Conservation (phyloP, 495 filamentous ascomycete genomes). For the Pyrenula aspistea region DNA sequence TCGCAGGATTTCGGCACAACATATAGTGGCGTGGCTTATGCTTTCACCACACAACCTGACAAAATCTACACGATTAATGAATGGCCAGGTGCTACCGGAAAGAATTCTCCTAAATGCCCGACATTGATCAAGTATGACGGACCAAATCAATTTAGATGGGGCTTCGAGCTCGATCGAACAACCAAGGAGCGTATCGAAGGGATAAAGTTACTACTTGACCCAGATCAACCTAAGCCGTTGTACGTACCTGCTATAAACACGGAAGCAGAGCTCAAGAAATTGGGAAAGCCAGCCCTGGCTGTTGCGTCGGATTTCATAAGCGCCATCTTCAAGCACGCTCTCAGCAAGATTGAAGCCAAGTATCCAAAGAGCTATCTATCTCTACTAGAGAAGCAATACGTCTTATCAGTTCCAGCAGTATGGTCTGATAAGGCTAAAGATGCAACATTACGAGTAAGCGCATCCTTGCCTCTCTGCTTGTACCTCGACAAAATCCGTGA, state of each 20-base stretch:
- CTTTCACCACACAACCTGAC: no score
- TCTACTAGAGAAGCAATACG: no score
- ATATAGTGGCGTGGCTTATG: neutral
- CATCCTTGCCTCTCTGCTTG: no score
- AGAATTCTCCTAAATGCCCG: no score
- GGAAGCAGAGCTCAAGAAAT: constrained; percentile 8
- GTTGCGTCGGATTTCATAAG: constrained; percentile 12
- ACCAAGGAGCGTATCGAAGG: constrained; percentile 13
- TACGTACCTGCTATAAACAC: constrained; percentile 10
- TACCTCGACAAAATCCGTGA: no score
- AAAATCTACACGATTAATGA: no score
- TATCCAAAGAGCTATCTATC: constrained; percentile 11
- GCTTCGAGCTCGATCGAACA: no score
- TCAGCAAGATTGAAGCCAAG: constrained; percentile 10
- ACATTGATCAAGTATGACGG: no score
- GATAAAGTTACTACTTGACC: constrained; percentile 23
- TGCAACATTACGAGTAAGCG: no score
- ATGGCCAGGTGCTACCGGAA: no score
- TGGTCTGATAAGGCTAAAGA: constrained; percentile 42
- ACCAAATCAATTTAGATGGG: no score
- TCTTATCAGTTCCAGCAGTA: constrained; percentile 42
- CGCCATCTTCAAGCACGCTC: constrained; percentile 14
- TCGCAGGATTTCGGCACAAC: neutral
- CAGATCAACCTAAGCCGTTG: constrained; percentile 10
- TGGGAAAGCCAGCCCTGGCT: constrained; percentile 13